phyloP scores from a whole-genome alignment of 2,329 filamentous ascomycete genomes.

The Plenodomus tracheiphilus region DNA sequence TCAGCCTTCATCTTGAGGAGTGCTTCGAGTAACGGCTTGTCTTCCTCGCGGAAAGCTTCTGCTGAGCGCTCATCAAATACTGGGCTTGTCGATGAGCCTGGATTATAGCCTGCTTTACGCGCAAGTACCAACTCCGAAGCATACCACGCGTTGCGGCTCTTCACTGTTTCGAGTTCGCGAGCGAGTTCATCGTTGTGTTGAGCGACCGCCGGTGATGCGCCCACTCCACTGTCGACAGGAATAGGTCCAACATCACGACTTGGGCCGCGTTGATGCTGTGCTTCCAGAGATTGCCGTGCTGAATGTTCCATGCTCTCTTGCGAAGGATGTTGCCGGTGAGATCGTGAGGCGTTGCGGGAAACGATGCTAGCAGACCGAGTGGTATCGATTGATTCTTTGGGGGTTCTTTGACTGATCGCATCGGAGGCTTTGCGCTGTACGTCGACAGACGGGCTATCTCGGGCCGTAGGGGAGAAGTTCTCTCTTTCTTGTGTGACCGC shows the following conservation, averaged over 20 bases:
- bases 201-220: constrained; percentile 63
- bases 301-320: constrained; percentile 57
- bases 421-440: constrained; percentile 37
- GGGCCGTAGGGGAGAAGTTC: constrained; percentile 52
- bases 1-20: constrained; percentile 89
- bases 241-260: constrained; percentile 37
- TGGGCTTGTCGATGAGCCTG: constrained; percentile 70
- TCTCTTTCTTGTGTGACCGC: constrained; percentile 51
- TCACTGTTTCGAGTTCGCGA: constrained; percentile 83
- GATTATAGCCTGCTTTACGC: constrained; percentile 82
- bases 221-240: constrained; percentile 64
- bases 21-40: constrained; percentile 88
- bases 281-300: constrained; percentile 38
- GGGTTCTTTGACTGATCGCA: constrained; percentile 29
- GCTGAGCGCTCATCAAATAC: constrained; percentile 74
- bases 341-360: constrained; percentile 43
- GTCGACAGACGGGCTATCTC: constrained; percentile 38
- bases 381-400: constrained; percentile 43
- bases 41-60: constrained; percentile 87
- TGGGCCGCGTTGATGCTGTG: constrained; percentile 31
- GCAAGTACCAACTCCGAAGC: constrained; percentile 92
- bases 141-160: constrained; percentile 94
- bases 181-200: constrained; percentile 71
- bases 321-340: constrained; percentile 62
- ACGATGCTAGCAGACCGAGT: constrained; percentile 37